A percentile compares a stretch with the other conserved stretches of the same genome.
Conservation (phyloP, 2,329 filamentous ascomycete genomes). For the Colletotrichum siamense region DNA sequence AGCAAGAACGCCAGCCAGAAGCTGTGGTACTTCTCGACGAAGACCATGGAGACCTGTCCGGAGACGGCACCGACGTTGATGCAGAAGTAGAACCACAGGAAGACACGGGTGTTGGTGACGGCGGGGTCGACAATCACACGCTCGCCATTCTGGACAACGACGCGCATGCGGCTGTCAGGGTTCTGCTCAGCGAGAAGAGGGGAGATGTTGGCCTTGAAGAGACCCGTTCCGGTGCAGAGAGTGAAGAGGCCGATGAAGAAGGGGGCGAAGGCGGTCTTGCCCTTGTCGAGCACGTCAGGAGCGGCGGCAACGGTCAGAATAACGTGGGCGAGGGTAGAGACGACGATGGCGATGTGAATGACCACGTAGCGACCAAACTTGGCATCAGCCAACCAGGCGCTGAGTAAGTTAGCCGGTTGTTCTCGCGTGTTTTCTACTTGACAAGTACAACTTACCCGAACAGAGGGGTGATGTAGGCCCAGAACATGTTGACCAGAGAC, state of each 20-base stretch:
- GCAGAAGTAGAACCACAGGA: slow-evolving; percentile 63
- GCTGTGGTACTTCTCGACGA: slow-evolving; percentile 77
- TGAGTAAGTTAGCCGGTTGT: slow-evolving; percentile 21
- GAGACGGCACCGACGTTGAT: slow-evolving; percentile 71
- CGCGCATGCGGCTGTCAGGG: slow-evolving; percentile 59
- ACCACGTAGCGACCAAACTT: slow-evolving; percentile 77
- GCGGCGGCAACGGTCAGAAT: slow-evolving; percentile 71
- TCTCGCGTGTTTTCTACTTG: neutral
- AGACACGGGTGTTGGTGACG: slow-evolving; percentile 71
- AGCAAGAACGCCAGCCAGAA: slow-evolving; percentile 77
- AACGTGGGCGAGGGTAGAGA: slow-evolving; percentile 70
- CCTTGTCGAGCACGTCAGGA: slow-evolving; percentile 64
- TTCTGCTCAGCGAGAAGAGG: slow-evolving; percentile 76
- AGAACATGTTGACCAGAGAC: slow-evolving; percentile 63
- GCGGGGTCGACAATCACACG: slow-evolving; percentile 75
- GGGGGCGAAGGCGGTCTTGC: slow-evolving; percentile 63
- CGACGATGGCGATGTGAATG: slow-evolving; percentile 69
- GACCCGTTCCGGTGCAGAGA: slow-evolving; percentile 71
- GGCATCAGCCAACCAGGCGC: slow-evolving; percentile 68
- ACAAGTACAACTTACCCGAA: slow-evolving; percentile 45
- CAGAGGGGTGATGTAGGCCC: slow-evolving; percentile 65
- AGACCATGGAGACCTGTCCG: slow-evolving; percentile 71
- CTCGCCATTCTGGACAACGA: slow-evolving; percentile 64
- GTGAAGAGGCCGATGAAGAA: slow-evolving; percentile 70
- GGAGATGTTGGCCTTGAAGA: slow-evolving; percentile 83